Percentiles rank a stretch among this genome's conserved stretches.
Conservation (phyloP, 441 rosid genomes). For the Adansonia rubrostipa region DNA sequence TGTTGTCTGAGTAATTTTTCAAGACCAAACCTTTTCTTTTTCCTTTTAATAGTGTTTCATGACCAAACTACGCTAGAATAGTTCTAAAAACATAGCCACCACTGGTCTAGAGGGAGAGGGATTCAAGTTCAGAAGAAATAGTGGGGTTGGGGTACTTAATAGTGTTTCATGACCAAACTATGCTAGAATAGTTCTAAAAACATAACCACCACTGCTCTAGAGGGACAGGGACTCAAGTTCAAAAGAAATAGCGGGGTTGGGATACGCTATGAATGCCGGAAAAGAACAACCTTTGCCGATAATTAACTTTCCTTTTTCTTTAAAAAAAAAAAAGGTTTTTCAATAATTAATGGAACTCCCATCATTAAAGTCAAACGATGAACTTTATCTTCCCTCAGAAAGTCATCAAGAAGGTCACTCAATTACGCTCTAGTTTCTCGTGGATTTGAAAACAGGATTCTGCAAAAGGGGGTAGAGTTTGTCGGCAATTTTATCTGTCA, state of each 20-base stretch:
- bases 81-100: neutral
- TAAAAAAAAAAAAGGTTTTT: neutral
- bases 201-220: neutral
- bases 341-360: neutral
- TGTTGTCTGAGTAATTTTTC: neutral
- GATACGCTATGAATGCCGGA: neutral
- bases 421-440: neutral
- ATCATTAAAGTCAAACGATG: neutral
- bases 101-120: neutral
- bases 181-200: neutral
- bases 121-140: neutral
- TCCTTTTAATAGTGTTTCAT: neutral
- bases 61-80: neutral
- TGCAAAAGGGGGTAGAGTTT: neutral
- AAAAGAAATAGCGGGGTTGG: neutral
- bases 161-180: neutral
- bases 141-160: neutral
- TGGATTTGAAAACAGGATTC: neutral
- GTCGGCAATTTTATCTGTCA: neutral
- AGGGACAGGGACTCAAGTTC: neutral
- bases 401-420: slow-evolving; percentile 1
- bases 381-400: neutral
- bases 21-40: neutral
- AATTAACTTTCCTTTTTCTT: neutral
- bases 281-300: neutral